Percentiles rank a stretch among this genome's conserved stretches.
Conservation (phyloP, 148 eudicot species). For the Selenicereus undatus region DNA sequence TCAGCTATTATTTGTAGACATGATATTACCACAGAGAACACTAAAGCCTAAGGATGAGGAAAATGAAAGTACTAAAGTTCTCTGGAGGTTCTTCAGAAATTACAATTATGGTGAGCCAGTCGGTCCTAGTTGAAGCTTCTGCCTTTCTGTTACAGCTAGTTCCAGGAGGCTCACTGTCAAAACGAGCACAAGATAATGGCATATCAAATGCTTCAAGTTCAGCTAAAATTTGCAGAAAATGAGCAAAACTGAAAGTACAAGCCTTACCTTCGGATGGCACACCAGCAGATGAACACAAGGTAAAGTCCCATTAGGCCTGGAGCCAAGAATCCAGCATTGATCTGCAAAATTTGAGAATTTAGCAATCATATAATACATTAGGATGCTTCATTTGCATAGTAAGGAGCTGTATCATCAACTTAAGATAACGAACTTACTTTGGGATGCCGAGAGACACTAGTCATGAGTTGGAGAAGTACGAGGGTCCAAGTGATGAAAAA, state of each 20-base stretch:
- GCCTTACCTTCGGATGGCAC: conserved; percentile 75
- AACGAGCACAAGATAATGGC: not conserved
- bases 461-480: conserved; percentile 77
- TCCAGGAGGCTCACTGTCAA: conserved; percentile 76
- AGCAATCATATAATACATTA: not conserved
- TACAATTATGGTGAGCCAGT: conserved; percentile 85
- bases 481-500: conserved; percentile 81
- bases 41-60: too few species aligned
- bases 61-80: too few species aligned
- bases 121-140: conserved; percentile 46
- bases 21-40: too few species aligned
- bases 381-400: not conserved
- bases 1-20: too few species aligned
- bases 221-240: not conserved
- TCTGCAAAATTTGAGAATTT: conserved; percentile 33
- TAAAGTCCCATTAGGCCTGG: conserved; percentile 91
- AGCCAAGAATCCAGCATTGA: conserved; percentile 65
- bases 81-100: conserved; percentile 16
- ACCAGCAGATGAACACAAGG: conserved; percentile 88
- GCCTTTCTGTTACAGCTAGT: conserved; percentile 59
- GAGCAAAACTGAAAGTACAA: conserved; percentile 4
- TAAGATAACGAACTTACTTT: conserved; percentile 38
- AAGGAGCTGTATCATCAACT: not conserved
- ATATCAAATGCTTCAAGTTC: not conserved
- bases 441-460: conserved; percentile 74